Percentiles rank a stretch among this genome's conserved stretches.
phyloP scores from a whole-genome alignment of 768 basidiomycete species.

The Amanita inopinata region DNA sequence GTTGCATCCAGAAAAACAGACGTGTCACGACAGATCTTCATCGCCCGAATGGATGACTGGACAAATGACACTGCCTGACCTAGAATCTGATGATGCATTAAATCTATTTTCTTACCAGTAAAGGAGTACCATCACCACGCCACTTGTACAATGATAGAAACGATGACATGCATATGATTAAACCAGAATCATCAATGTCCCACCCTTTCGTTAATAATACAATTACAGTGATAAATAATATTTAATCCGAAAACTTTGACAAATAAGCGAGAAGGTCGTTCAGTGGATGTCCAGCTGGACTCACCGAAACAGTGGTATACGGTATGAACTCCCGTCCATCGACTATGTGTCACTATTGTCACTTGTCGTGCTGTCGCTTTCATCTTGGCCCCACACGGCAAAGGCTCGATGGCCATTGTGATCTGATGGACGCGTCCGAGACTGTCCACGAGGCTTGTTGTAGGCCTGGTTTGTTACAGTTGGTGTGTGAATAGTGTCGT shows the following conservation, averaged over 20 bases:
- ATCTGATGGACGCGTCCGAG: conserved; percentile 30
- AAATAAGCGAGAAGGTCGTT: too few relatives aligned
- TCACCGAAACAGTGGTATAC: neutral
- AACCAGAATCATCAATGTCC: neutral
- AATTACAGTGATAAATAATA: neutral
- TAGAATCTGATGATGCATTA: conserved; percentile 4
- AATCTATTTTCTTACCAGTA: conserved; percentile 1
- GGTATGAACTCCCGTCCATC: neutral
- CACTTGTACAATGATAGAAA: too few relatives aligned
- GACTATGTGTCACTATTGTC: conserved; percentile 38
- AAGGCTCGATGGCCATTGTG: conserved; percentile 47
- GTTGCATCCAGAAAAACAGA: conserved; percentile 3
- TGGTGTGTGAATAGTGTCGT: conserved; percentile 50
- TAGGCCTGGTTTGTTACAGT: conserved; percentile 34
- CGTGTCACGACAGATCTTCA: neutral
- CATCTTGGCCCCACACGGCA: conserved; percentile 83
- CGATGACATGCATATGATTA: neutral
- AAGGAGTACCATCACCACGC: too few relatives aligned
- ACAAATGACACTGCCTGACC: neutral
- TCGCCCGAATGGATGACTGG: neutral
- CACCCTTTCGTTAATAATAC: neutral
- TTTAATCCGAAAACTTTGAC: too few relatives aligned
- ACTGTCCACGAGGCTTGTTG: conserved; percentile 23
- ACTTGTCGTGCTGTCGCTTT: conserved; percentile 78
- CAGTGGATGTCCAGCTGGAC: neutral